Conservation (phyloP, 2,329 filamentous ascomycete genomes). For the Nectriaceae sp. region DNA sequence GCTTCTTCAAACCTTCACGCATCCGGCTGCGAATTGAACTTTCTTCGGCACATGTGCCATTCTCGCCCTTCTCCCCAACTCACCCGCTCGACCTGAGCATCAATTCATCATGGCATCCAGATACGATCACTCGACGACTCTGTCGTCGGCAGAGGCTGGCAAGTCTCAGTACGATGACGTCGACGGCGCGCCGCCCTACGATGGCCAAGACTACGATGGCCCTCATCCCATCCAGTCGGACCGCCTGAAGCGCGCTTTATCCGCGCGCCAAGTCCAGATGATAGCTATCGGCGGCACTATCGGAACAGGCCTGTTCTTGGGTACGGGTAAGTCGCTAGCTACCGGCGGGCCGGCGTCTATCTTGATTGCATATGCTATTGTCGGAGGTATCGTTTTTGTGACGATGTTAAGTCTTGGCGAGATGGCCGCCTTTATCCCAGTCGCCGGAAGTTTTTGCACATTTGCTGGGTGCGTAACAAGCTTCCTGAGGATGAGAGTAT, state of each 20-base stretch:
- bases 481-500: slow-evolving; percentile 36
- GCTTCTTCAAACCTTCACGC: too few relatives aligned
- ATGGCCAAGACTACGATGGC: slow-evolving; percentile 4
- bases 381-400: slow-evolving; percentile 58
- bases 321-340: slow-evolving; percentile 60
- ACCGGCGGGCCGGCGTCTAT: slow-evolving; percentile 62
- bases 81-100: too few relatives aligned
- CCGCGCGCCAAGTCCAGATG: slow-evolving; percentile 67
- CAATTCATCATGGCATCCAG: too few relatives aligned
- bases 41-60: too few relatives aligned
- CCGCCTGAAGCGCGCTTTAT: slow-evolving; percentile 55
- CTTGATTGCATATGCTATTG: slow-evolving; percentile 58
- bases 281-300: slow-evolving; percentile 64
- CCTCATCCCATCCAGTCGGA: slow-evolving; percentile 37
- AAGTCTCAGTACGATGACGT: slow-evolving; percentile 17
- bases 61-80: too few relatives aligned
- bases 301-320: slow-evolving; percentile 63
- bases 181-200: slow-evolving; percentile 13
- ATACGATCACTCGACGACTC: background rate
- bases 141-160: background rate
- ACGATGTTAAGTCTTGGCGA: slow-evolving; percentile 62
- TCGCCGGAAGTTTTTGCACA: slow-evolving; percentile 59
- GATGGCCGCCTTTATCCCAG: slow-evolving; percentile 55
- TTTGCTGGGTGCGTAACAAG: slow-evolving; percentile 50
- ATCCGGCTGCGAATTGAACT: too few relatives aligned